A percentile compares a stretch with the other conserved stretches of the same genome.
Evolutionary conservation across 1,284 basidiomycete species (phyloP).

Genomic region (Marasmius oreades): DNA sequence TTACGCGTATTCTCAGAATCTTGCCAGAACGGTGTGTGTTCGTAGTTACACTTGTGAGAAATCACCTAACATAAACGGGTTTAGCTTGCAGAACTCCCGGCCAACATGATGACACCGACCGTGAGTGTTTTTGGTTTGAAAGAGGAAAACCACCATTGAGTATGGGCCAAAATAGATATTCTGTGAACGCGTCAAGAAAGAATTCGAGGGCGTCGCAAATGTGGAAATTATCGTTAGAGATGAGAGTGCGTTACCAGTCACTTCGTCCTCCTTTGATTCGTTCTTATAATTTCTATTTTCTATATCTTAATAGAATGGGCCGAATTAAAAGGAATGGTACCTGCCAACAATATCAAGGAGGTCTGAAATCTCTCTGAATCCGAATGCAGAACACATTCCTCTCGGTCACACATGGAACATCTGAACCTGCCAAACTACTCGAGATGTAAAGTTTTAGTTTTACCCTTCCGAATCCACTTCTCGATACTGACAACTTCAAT

Average conservation of each 20-base stretch:
- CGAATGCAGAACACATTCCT: conserved; percentile 70
- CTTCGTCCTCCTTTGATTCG: conserved; percentile 2
- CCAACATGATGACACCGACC: conserved; percentile 80
- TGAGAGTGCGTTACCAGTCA: conserved; percentile 51
- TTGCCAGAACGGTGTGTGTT: conserved; percentile 72
- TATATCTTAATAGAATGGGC: conserved; percentile 59
- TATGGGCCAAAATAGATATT: conserved; percentile 45
- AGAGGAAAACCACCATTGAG: neutral
- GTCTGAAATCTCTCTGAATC: too few relatives aligned
- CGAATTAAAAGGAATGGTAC: conserved; percentile 76
- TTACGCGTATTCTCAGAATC: conserved; percentile 80
- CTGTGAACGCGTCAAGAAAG: conserved; percentile 64
- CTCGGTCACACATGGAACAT: conserved; percentile 80
- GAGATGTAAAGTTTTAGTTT: conserved; percentile 61
- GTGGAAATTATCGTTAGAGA: conserved; percentile 74
- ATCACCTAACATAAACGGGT: neutral
- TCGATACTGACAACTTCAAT: neutral
- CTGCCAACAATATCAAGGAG: neutral
- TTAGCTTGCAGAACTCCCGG: conserved; percentile 80
- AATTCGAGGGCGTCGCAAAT: conserved; percentile 66
- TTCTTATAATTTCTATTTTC: neutral
- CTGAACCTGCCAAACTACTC: conserved; percentile 83
- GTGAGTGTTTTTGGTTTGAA: conserved; percentile 29
- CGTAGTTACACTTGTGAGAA: conserved; percentile 1
- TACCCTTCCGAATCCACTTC: neutral